Percentiles rank a stretch among this genome's conserved stretches.
Conservation (phyloP, 768 basidiomycete genomes). For the Botryobasidium botryosum region DNA sequence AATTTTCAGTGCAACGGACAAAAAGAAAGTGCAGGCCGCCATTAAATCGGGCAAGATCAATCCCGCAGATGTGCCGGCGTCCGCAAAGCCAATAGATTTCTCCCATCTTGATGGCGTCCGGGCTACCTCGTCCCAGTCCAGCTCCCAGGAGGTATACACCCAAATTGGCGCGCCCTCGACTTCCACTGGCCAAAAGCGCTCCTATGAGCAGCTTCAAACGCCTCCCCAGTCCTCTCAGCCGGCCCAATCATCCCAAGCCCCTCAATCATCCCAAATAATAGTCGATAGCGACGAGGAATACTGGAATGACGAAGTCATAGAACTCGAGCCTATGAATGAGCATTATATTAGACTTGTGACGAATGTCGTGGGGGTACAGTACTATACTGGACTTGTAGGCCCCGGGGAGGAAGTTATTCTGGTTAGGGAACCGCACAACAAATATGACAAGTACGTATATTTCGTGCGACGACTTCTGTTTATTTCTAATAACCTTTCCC, state of each 20-base stretch:
- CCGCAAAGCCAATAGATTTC: background rate
- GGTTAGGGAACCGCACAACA: slow-evolving; percentile 46
- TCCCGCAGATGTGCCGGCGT: slow-evolving; percentile 17
- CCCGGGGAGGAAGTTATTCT: slow-evolving; percentile 60
- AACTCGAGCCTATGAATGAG: slow-evolving; percentile 41
- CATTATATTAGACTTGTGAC: slow-evolving; percentile 41
- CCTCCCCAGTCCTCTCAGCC: background rate
- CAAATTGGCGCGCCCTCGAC: background rate
- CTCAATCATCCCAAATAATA: slow-evolving; percentile 2
- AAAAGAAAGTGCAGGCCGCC: slow-evolving; percentile 43
- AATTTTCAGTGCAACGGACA: slow-evolving; percentile 35
- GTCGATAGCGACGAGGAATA: slow-evolving; percentile 24
- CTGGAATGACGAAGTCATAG: slow-evolving; percentile 24
- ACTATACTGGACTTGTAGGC: slow-evolving; percentile 67
- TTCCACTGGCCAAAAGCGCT: background rate
- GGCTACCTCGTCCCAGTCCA: background rate
- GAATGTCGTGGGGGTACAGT: slow-evolving; percentile 68
- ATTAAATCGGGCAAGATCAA: slow-evolving; percentile 37
- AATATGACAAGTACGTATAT: slow-evolving; percentile 33
- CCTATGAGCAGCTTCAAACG: background rate
- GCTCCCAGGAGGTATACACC: too few species aligned
- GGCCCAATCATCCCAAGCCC: background rate
- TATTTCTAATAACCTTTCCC: background rate
- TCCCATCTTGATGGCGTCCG: too few species aligned
- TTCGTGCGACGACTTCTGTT: background rate